These are phyloP conservation scores for Scortechinia acanthostroma DNA, from an alignment of 2,329 filamentous ascomycete genomes.

Conservation along the genomic window DNA sequence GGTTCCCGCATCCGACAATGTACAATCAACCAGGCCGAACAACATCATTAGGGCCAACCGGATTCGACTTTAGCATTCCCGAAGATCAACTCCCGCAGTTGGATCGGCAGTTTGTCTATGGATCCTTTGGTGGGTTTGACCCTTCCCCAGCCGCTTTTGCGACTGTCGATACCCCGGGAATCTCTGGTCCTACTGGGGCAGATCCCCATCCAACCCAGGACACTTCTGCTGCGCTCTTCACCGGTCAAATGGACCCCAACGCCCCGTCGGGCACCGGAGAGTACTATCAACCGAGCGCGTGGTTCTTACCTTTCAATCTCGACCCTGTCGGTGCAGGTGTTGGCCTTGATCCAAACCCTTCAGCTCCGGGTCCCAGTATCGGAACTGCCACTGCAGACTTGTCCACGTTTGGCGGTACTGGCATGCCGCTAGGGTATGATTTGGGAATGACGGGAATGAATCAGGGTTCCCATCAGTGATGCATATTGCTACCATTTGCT, in stretches of 20 bases:
- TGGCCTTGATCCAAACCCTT: not conserved
- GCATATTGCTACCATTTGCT: not conserved
- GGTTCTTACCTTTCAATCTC: constrained; percentile 1
- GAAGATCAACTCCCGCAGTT: constrained; percentile 57
- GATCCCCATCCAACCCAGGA: not conserved
- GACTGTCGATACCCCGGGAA: not conserved
- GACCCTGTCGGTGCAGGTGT: not conserved
- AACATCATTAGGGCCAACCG: constrained; percentile 43
- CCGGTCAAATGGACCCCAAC: not conserved
- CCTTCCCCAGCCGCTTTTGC: constrained; percentile 14
- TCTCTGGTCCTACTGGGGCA: not conserved
- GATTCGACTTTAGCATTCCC: constrained; percentile 38
- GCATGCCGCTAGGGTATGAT: not conserved
- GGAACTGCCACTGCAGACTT: not conserved
- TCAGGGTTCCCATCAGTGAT: not conserved
- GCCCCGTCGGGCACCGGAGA: not conserved
- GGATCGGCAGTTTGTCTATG: constrained; percentile 71
- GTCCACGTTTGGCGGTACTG: not conserved
- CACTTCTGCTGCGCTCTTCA: not conserved
- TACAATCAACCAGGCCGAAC: constrained; percentile 23
- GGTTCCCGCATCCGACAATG: constrained; percentile 2
- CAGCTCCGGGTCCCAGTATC: too few species aligned
- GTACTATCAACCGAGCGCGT: not conserved
- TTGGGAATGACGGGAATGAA: not conserved
- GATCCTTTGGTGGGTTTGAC: constrained; percentile 56